A percentile compares a stretch with the other conserved stretches of the same genome.
Conservation (phyloP, 2,329 filamentous ascomycete species). For the Fusarium agapanthi region DNA sequence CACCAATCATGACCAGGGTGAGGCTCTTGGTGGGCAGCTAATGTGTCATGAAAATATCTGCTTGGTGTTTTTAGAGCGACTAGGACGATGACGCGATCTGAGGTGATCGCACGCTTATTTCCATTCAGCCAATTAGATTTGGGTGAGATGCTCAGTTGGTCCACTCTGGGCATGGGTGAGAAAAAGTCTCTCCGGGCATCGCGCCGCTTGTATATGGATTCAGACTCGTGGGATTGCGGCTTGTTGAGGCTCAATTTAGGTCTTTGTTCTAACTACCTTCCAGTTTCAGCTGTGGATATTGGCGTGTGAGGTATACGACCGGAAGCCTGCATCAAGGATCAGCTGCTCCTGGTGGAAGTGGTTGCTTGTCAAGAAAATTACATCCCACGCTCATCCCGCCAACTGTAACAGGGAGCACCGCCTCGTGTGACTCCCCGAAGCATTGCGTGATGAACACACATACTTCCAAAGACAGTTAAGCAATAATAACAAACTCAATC, state of each 20-base stretch:
- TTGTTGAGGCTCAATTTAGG: conserved; percentile 1
- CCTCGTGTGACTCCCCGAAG: conserved; percentile 20
- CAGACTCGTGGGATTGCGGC: conserved; percentile 16
- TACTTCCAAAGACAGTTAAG: neutral
- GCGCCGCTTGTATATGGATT: conserved; percentile 16
- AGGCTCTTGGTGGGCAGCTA: conserved; percentile 17
- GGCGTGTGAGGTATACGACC: neutral
- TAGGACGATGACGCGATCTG: conserved; percentile 44
- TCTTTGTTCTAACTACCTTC: conserved; percentile 26
- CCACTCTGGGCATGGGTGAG: conserved; percentile 22
- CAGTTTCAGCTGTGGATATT: conserved; percentile 4
- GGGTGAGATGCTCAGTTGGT: neutral
- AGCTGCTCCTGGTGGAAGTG: neutral
- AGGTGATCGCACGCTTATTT: conserved; percentile 37
- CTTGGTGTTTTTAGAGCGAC: conserved; percentile 27
- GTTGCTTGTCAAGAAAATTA: conserved; percentile 1
- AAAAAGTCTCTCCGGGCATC: conserved; percentile 17
- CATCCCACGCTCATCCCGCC: neutral
- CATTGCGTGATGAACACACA: neutral
- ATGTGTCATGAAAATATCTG: conserved; percentile 36
- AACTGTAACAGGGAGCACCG: neutral
- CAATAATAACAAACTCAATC: neutral
- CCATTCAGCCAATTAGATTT: conserved; percentile 15
- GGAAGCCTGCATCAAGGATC: neutral
- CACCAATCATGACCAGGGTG: neutral